These are phyloP conservation scores for Juncus effusus DNA, from an alignment of 176 grass and related monocot species.

Conservation along the genomic window DNA sequence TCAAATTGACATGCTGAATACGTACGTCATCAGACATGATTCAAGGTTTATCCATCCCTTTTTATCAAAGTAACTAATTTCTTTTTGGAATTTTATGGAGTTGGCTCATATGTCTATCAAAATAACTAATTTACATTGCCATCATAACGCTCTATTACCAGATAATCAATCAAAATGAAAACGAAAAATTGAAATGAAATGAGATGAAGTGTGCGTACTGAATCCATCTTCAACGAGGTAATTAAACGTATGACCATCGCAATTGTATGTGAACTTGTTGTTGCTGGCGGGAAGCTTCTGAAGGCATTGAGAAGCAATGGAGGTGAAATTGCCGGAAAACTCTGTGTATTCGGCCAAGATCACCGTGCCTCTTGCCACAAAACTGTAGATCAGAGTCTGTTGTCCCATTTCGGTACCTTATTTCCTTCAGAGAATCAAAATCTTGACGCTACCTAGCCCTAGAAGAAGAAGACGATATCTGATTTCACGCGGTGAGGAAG, in stretches of 20 bases:
- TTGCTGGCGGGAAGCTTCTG: slow-evolving; percentile 61
- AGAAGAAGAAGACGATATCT: slow-evolving; percentile 1
- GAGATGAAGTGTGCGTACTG: slow-evolving; percentile 31
- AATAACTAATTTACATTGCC: too few species aligned
- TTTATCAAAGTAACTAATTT: too few species aligned
- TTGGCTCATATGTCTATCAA: too few species aligned
- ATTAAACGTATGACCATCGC: slow-evolving; percentile 76
- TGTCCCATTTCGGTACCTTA: slow-evolving; percentile 35
- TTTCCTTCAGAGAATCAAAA: background rate
- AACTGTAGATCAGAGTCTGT: slow-evolving; percentile 59
- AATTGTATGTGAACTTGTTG: slow-evolving; percentile 62
- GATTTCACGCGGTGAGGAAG: background rate
- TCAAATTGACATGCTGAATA: too few species aligned
- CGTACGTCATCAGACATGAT: too few species aligned
- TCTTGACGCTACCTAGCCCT: background rate
- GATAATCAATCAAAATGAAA: background rate
- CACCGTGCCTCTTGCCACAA: slow-evolving; percentile 44
- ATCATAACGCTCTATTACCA: too few species aligned
- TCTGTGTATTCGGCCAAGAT: slow-evolving; percentile 70
- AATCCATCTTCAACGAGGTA: slow-evolving; percentile 77
- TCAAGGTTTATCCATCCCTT: too few species aligned
- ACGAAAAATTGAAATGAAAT: slow-evolving; percentile 2
- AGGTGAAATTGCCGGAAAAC: slow-evolving; percentile 65
- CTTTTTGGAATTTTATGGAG: too few species aligned
- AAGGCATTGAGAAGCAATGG: slow-evolving; percentile 55